A percentile compares a stretch with the other conserved stretches of the same genome.
These are phyloP conservation scores for Onygenales sp. DNA, from an alignment of 2,329 filamentous ascomycete genomes.

Conservation along the genomic window DNA sequence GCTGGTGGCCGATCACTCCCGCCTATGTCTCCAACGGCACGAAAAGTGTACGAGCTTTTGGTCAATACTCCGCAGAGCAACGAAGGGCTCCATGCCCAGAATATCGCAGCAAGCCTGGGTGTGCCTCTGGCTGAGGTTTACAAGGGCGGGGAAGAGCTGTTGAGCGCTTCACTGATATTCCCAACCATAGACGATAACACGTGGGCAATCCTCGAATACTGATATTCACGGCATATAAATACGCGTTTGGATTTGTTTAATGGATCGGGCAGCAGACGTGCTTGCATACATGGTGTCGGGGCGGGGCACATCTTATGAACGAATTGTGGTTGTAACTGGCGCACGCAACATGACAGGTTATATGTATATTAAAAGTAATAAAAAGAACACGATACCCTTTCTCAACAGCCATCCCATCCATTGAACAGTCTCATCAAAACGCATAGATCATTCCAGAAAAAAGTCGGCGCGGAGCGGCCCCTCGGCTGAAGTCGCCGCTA, in stretches of 20 bases:
- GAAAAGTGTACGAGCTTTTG: conserved; percentile 63
- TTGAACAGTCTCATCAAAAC: background rate
- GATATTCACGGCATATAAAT: background rate
- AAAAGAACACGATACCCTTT: background rate
- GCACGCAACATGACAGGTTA: background rate
- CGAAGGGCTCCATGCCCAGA: conserved; percentile 74
- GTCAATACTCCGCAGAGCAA: conserved; percentile 59
- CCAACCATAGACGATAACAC: conserved; percentile 89
- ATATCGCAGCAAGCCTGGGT: conserved; percentile 57
- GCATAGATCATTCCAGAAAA: background rate
- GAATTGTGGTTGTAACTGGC: background rate
- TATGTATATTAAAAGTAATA: background rate
- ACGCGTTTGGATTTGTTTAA: background rate
- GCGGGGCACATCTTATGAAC: background rate
- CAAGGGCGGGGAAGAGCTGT: conserved; percentile 71
- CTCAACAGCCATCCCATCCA: background rate
- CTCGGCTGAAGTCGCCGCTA: background rate
- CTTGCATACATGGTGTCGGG: background rate
- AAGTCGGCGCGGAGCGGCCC: background rate
- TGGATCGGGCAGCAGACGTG: background rate
- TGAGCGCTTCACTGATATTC: conserved; percentile 66
- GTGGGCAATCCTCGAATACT: conserved; percentile 68
- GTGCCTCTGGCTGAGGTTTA: conserved; percentile 62
- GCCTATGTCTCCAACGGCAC: conserved; percentile 48
- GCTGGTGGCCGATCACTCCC: conserved; percentile 28